These are phyloP conservation scores for Ganoderma boninense DNA, from an alignment of 1,284 basidiomycete genomes.

Conservation along the genomic window DNA sequence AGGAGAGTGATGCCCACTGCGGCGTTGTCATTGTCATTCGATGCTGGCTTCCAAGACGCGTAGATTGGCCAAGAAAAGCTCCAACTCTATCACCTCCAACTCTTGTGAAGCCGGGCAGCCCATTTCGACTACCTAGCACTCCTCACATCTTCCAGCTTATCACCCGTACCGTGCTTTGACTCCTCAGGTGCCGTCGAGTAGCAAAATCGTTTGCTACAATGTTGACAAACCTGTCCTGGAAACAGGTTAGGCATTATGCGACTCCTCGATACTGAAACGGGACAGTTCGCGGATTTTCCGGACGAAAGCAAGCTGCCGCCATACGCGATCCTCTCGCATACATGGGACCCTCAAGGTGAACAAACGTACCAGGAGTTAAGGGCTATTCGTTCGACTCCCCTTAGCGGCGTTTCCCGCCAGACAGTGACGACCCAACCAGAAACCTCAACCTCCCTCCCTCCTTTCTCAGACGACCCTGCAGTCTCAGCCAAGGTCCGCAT, in stretches of 20 bases:
- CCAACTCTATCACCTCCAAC: not conserved
- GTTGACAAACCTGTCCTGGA: not conserved
- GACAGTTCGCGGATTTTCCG: not conserved
- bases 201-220: not conserved
- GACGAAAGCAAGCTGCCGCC: not conserved
- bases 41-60: not conserved
- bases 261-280: not conserved
- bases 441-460: not conserved
- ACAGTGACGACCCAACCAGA: not conserved
- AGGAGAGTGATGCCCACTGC: too few species aligned
- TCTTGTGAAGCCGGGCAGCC: not conserved
- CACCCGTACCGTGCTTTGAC: not conserved
- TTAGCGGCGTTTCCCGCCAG: not conserved
- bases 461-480: not conserved
- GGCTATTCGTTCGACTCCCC: not conserved
- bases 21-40: too few species aligned
- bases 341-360: conserved; percentile 5
- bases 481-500: conserved; percentile 4
- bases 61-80: not conserved
- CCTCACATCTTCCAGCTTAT: not conserved
- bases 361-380: conserved; percentile 1
- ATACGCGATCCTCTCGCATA: conserved; percentile 8
- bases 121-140: not conserved
- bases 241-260: not conserved
- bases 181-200: not conserved